Conservation (phyloP, 1,284 basidiomycete genomes). For the Papiliotrema terrestris region DNA sequence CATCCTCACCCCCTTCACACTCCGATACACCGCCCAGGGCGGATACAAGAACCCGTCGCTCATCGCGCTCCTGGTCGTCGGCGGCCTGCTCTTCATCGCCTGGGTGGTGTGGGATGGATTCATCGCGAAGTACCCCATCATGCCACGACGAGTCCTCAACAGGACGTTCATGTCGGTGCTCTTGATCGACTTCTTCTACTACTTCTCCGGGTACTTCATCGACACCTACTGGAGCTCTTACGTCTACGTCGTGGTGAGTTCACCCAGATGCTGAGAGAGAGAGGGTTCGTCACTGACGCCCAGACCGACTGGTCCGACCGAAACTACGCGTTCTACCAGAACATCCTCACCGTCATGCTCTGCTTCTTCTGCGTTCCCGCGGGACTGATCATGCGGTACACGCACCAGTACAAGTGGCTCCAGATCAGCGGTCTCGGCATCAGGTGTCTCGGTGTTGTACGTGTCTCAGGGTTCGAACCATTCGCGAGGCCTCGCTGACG, state of each 20-base stretch:
- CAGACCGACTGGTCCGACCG: constrained; percentile 18
- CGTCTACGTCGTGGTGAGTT: constrained; percentile 43
- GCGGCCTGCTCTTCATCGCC: constrained; percentile 42
- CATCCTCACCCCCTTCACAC: constrained; percentile 47
- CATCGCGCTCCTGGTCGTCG: constrained; percentile 50
- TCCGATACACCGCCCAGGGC: constrained; percentile 33
- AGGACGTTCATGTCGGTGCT: constrained; percentile 34
- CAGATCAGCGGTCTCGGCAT: constrained; percentile 30
- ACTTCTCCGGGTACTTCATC: constrained; percentile 41
- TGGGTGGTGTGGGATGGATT: constrained; percentile 47
- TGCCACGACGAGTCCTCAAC: constrained; percentile 50
- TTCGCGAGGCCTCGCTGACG: neutral
- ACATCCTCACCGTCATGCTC: constrained; percentile 42
- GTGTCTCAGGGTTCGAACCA: neutral
- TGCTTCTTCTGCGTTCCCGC: constrained; percentile 44
- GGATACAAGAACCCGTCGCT: constrained; percentile 48
- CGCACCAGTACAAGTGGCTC: constrained; percentile 50
- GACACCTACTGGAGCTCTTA: constrained; percentile 47
- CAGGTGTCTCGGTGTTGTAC: constrained; percentile 19
- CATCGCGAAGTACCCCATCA: constrained; percentile 46
- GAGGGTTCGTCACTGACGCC: neutral
- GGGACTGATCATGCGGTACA: constrained; percentile 45
- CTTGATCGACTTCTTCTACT: constrained; percentile 47
- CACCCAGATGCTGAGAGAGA: no score
- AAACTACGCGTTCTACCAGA: constrained; percentile 35